These are phyloP conservation scores for Rhizopogon parksii DNA, from an alignment of 1,284 basidiomycete species.

Conservation along the genomic window DNA sequence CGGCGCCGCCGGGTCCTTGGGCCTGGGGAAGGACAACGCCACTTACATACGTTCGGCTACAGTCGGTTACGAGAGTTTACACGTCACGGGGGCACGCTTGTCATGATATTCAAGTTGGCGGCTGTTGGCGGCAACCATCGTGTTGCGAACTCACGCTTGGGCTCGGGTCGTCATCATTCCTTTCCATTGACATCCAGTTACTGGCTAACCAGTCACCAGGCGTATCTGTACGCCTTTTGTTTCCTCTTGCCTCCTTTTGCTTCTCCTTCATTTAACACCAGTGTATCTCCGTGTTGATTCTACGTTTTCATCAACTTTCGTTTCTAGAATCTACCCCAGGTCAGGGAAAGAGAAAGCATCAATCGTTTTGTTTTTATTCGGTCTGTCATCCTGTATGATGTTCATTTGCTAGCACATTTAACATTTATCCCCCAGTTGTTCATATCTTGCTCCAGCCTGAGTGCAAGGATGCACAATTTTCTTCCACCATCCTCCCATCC, in stretches of 20 bases:
- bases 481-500: conserved; percentile 18
- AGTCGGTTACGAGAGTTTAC: neutral
- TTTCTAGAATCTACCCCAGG: neutral
- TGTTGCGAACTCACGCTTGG: neutral
- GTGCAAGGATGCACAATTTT: conserved; percentile 21
- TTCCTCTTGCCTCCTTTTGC: neutral
- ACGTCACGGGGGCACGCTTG: conserved; percentile 1
- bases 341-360: neutral
- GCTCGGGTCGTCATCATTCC: neutral
- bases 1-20: too few relatives aligned
- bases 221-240: neutral
- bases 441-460: neutral
- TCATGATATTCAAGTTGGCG: conserved; percentile 2
- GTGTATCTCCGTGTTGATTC: neutral
- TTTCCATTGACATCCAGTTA: neutral
- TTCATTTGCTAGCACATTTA: neutral
- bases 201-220: neutral
- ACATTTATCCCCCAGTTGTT: neutral
- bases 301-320: neutral
- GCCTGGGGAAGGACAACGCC: too few relatives aligned
- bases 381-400: neutral
- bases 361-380: neutral
- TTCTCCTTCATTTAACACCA: neutral
- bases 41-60: too few relatives aligned
- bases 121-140: neutral